These are phyloP conservation scores for Annulohypoxylon truncatum DNA, from an alignment of 2,329 filamentous ascomycete genomes.

Conservation along the genomic window DNA sequence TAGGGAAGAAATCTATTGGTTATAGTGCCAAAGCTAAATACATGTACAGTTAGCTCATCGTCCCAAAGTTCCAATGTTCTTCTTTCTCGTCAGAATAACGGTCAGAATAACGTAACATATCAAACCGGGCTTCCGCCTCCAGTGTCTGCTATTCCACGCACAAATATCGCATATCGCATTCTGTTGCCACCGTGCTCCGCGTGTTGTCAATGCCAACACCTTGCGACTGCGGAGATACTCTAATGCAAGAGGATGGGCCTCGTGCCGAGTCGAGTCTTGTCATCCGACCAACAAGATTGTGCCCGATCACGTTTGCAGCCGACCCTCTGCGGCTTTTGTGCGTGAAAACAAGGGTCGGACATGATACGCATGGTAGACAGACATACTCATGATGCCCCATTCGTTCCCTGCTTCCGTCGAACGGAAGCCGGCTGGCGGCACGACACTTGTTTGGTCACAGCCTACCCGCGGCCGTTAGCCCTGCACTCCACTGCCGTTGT, in stretches of 20 bases:
- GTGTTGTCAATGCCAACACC: slow-evolving; percentile 2
- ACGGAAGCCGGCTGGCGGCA: slow-evolving; percentile 24
- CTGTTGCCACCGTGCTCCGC: slow-evolving; percentile 21
- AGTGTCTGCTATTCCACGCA: slow-evolving; percentile 22
- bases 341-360: slow-evolving; percentile 23
- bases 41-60: not conserved
- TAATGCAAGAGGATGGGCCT: slow-evolving; percentile 25
- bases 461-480: slow-evolving; percentile 22
- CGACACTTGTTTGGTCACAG: slow-evolving; percentile 14
- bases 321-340: slow-evolving; percentile 40
- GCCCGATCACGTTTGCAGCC: slow-evolving; percentile 21
- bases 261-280: slow-evolving; percentile 5
- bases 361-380: slow-evolving; percentile 9
- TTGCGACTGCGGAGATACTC: slow-evolving; percentile 16
- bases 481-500: slow-evolving; percentile 10
- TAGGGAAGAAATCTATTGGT: not conserved
- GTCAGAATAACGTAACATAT: slow-evolving; percentile 37
- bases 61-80: not conserved
- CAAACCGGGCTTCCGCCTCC: slow-evolving; percentile 3
- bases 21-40: slow-evolving; percentile 6
- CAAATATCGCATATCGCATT: slow-evolving; percentile 34
- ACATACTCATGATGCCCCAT: slow-evolving; percentile 14
- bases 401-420: slow-evolving; percentile 13
- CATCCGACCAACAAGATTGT: slow-evolving; percentile 26
- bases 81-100: slow-evolving; percentile 27